phyloP scores from a whole-genome alignment of 139 green algal genomes.

The Dunaliella sp. region DNA sequence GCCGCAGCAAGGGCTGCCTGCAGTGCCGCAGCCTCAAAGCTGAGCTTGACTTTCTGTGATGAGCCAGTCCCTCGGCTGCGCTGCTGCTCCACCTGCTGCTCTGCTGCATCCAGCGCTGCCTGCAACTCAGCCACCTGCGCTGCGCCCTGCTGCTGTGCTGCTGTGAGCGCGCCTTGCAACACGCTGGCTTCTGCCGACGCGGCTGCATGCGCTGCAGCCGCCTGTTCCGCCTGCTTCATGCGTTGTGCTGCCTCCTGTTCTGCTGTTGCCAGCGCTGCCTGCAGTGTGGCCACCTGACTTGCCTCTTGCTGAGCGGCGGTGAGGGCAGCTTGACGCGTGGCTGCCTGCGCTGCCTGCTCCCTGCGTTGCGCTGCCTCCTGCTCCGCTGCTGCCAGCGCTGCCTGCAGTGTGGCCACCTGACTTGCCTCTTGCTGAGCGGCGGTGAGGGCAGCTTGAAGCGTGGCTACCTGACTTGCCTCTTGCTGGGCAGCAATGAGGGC shows the following conservation, averaged over 20 bases:
- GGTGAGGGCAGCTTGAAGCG: background rate
- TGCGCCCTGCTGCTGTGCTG: background rate
- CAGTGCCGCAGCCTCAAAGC: background rate
- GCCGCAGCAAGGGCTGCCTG: background rate
- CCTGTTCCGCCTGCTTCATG: background rate
- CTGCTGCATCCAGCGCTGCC: background rate
- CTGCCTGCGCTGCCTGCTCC: too few relatives aligned
- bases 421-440: background rate
- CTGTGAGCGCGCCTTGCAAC: background rate
- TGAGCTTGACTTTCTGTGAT: too few relatives aligned
- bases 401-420: too few relatives aligned
- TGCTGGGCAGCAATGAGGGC: background rate
- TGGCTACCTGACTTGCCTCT: background rate
- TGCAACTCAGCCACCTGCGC: background rate
- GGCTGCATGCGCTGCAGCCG: too few relatives aligned
- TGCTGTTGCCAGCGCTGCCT: too few relatives aligned
- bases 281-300: too few relatives aligned
- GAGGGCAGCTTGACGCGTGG: background rate
- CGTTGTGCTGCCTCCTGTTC: background rate
- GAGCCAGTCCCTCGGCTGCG: background rate
- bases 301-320: background rate
- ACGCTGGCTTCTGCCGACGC: background rate
- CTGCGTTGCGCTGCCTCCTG: background rate
- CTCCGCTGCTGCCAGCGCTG: too few relatives aligned
- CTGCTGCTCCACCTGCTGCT: background rate